Conservation (phyloP, 2,329 filamentous ascomycete species). For the Cryphonectria radicalis region DNA sequence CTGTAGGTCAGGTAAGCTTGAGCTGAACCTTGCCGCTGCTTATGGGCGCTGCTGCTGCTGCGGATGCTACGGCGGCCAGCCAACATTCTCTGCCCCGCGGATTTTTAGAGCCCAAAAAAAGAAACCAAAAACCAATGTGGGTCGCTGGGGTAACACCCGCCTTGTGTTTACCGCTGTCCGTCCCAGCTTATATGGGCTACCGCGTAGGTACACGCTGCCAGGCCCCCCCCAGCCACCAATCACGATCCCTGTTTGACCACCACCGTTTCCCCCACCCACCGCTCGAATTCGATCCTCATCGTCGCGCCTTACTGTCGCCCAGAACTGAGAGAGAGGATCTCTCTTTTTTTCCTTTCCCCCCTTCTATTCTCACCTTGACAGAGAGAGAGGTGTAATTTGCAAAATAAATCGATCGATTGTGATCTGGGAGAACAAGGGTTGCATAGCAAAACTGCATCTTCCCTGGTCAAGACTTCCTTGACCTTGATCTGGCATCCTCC, state of each 20-base stretch:
- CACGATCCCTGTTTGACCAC: conserved; percentile 3
- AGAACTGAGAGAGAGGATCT: background rate
- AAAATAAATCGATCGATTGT: background rate
- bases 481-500: conserved; percentile 1
- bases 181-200: background rate
- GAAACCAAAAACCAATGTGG: background rate
- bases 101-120: conserved; percentile 9
- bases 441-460: background rate
- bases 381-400: background rate
- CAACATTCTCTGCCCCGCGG: background rate
- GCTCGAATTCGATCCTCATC: background rate
- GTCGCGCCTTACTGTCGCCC: background rate
- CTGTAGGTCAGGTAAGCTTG: background rate
- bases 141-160: conserved; percentile 18
- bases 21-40: conserved; percentile 1
- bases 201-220: conserved; percentile 4
- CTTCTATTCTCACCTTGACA: background rate
- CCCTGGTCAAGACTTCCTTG: background rate
- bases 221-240: background rate
- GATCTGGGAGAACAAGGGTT: background rate
- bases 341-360: background rate
- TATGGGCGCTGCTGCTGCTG: background rate
- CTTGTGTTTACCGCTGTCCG: conserved; percentile 15
- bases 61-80: background rate
- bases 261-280: background rate